phyloP scores from a whole-genome alignment of 1,284 basidiomycete genomes.

The Apiotrichum gamsii region DNA sequence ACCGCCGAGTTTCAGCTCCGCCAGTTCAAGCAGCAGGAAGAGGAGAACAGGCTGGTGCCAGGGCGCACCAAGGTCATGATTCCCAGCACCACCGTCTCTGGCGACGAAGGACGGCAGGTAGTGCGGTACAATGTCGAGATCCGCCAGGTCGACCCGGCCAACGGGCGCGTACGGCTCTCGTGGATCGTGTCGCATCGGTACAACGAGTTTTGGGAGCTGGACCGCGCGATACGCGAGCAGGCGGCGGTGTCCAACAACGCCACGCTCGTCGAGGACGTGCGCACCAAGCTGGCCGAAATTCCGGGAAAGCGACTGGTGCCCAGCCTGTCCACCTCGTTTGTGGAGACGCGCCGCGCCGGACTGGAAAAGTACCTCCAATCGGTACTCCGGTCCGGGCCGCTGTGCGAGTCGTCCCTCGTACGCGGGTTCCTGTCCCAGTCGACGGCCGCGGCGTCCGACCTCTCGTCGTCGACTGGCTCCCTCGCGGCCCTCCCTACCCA shows the following conservation, averaged over 20 bases:
- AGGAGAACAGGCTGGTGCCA: constrained; percentile 71
- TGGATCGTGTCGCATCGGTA: constrained; percentile 91
- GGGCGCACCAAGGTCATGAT: constrained; percentile 72
- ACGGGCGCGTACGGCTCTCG: constrained; percentile 67
- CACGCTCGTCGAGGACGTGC: neutral
- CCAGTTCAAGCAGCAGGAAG: constrained; percentile 85
- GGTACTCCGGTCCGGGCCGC: constrained; percentile 62
- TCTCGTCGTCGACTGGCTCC: constrained; percentile 12
- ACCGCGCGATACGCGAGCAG: constrained; percentile 60
- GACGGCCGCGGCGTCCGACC: neutral
- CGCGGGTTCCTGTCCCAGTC: constrained; percentile 74
- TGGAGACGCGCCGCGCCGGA: constrained; percentile 70
- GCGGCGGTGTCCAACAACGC: constrained; percentile 5
- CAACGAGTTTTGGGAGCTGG: constrained; percentile 87
- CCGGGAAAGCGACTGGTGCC: constrained; percentile 86
- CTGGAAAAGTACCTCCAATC: constrained; percentile 85
- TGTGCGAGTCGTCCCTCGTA: constrained; percentile 78
- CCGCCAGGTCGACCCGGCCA: constrained; percentile 63
- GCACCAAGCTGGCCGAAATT: constrained; percentile 55
- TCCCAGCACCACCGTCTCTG: constrained; percentile 67
- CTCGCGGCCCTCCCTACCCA: constrained; percentile 57
- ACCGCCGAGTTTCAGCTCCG: constrained; percentile 80
- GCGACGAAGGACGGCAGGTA: constrained; percentile 72
- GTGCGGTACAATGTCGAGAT: constrained; percentile 91
- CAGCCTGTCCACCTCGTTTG: constrained; percentile 64